Evolutionary conservation across 2,329 filamentous ascomycete species (phyloP).

Genomic region (Claviceps sp.): DNA sequence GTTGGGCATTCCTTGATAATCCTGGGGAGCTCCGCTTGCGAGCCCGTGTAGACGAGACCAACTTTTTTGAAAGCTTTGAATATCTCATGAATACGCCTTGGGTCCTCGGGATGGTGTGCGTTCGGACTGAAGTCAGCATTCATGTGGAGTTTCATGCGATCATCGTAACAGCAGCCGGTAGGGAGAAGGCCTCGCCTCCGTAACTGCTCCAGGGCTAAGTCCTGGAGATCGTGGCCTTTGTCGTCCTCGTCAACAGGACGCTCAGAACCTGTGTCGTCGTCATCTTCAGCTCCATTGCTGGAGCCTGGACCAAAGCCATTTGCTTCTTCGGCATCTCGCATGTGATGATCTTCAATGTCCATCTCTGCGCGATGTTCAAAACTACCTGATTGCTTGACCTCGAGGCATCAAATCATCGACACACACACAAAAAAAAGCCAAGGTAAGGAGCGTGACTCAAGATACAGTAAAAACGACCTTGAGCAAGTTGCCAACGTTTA

Average conservation of each 20-base stretch:
- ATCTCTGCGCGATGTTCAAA: constrained; percentile 17
- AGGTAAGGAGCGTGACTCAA: not conserved
- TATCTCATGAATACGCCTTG: constrained; percentile 81
- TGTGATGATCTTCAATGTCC: constrained; percentile 30
- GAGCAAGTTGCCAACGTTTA: not conserved
- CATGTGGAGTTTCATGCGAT: constrained; percentile 89
- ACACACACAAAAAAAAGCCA: not conserved
- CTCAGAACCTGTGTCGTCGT: constrained; percentile 20
- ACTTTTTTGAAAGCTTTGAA: constrained; percentile 77
- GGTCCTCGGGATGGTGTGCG: constrained; percentile 88
- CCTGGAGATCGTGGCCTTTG: constrained; percentile 22
- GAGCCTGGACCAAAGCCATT: constrained; percentile 13
- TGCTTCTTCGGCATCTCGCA: constrained; percentile 24
- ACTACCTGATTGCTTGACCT: not conserved
- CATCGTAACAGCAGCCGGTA: constrained; percentile 79
- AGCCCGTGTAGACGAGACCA: constrained; percentile 57
- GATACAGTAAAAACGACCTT: not conserved
- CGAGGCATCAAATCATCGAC: not conserved
- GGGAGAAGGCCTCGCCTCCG: constrained; percentile 40
- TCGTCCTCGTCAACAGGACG: constrained; percentile 22
- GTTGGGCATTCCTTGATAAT: constrained; percentile 41
- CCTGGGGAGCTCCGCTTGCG: constrained; percentile 37
- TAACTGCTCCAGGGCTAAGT: constrained; percentile 24
- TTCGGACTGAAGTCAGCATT: constrained; percentile 63
- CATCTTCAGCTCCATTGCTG: constrained; percentile 11